Evolutionary conservation across 306 rosid species (phyloP).

Genomic region (Prinsepia uniflora): DNA sequence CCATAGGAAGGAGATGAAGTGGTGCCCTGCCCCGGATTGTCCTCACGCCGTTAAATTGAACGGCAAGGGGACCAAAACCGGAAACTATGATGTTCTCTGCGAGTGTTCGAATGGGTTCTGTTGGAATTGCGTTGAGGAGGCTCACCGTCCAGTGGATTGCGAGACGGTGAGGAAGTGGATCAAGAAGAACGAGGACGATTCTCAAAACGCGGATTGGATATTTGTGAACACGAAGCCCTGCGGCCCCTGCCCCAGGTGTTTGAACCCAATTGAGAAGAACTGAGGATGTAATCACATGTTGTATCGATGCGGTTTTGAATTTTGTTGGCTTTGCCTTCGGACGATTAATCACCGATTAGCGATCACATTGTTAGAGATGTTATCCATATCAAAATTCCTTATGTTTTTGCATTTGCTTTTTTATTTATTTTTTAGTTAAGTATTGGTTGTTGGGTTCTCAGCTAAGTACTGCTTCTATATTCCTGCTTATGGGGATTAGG

Average conservation of each 20-base stretch:
- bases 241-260: conserved; percentile 12
- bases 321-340: background rate
- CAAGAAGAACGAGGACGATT: background rate
- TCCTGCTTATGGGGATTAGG: no score
- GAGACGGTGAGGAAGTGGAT: background rate
- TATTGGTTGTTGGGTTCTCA: no score
- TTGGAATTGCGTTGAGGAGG: conserved; percentile 12
- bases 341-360: no score
- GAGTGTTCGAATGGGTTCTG: background rate
- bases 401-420: no score
- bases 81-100: background rate
- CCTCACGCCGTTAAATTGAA: background rate
- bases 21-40: conserved; percentile 16
- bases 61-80: no score
- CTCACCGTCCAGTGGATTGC: conserved; percentile 2
- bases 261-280: background rate
- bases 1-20: background rate
- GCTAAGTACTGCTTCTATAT: no score
- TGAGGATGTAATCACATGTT: conserved; percentile 2
- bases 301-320: background rate
- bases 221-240: conserved; percentile 1
- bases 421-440: no score
- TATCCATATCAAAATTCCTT: no score
- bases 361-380: no score
- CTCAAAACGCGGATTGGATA: background rate